A percentile compares a stretch with the other conserved stretches of the same genome.
These are phyloP conservation scores for Sugiyamaella grinbergsii DNA, from an alignment of 1,139 yeast genomes.

Conservation along the genomic window DNA sequence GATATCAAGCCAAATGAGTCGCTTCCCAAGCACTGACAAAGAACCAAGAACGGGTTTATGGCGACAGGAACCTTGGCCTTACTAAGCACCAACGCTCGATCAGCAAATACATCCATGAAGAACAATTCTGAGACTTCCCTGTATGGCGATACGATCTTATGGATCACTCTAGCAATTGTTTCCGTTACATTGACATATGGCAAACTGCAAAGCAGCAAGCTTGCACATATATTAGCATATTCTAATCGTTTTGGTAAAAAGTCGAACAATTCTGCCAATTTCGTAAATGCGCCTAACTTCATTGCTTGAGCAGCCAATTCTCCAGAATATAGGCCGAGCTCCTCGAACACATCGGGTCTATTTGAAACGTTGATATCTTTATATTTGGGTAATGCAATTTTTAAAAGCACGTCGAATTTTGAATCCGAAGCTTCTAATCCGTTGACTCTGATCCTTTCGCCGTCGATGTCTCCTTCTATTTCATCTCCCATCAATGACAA, in stretches of 20 bases:
- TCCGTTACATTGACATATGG: constrained; percentile 66
- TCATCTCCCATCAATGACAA: constrained; percentile 51
- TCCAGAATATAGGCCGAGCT: constrained; percentile 29
- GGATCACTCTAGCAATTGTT: constrained; percentile 54
- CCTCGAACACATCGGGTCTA: constrained; percentile 20
- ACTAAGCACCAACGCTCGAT: constrained; percentile 58
- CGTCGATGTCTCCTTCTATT: constrained; percentile 9
- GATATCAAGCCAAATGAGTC: constrained; percentile 60
- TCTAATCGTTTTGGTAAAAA: constrained; percentile 50
- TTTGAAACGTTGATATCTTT: constrained; percentile 23
- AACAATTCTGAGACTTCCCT: constrained; percentile 63
- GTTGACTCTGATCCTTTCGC: neutral
- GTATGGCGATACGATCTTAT: constrained; percentile 53
- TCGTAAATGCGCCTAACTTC: constrained; percentile 49
- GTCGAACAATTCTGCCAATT: constrained; percentile 47
- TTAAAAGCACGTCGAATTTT: constrained; percentile 23
- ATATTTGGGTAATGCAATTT: constrained; percentile 37
- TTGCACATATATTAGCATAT: constrained; percentile 60
- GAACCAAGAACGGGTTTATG: constrained; percentile 60
- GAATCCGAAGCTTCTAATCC: constrained; percentile 4
- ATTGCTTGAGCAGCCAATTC: constrained; percentile 46
- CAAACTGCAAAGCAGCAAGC: constrained; percentile 59
- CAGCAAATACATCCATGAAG: constrained; percentile 57
- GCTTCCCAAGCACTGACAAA: constrained; percentile 61
- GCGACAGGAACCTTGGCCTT: constrained; percentile 78